Evolutionary conservation across 164 flowering plant species (phyloP), one percentile per base, ranked within the genome.

Genomic region (Dillenia turbinata): DNA sequence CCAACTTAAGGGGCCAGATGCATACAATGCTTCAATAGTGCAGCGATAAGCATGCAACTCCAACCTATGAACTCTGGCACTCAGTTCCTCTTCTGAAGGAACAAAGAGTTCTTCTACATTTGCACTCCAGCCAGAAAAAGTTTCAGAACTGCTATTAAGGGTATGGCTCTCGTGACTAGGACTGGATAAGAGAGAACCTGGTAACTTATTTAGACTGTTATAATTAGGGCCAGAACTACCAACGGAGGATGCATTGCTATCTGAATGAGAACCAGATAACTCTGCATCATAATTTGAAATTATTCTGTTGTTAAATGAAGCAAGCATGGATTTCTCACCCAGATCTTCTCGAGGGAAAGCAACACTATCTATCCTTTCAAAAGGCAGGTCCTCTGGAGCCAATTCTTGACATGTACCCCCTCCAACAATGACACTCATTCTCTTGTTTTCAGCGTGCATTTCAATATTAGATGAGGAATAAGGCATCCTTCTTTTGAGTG

Each of bases 1-100:
- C 98, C 98, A 93, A 79, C 87, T 93, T 73, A 90, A 76, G 68
- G 94, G 94, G 46, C 98, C 97, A 59, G 89, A 88, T 57, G 92
- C 92, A 82, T 83, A 81, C 61, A 90, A 78, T 65, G 90, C 96
- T 74, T 76, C 89, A 61, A 93, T 73, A 22, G 92, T 90, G 73
- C 86, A 77, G 56, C 86, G 88, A 63, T 90, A 93, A 53, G 94
- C 97, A 72, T 81, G 86, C 84, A 90, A 80, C 81, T 93, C 97
- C 75, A 93, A 68, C 63, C 76, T 76, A 83, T 83, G 98, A 53
- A 90, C 73, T 64, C 78, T 82, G 56, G 64, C 82, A 8, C 75
- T 78, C 66, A 79, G 60, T 51, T 82, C 80, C 72, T 79, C 81
- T 59, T 75, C 66, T 49, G 71, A 12, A 46, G 79, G 77, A 73